Percentiles rank a stretch among this genome's conserved stretches.
Conservation (phyloP, 805 yeast species). For the Vanderwaltozyma tropicalis region DNA sequence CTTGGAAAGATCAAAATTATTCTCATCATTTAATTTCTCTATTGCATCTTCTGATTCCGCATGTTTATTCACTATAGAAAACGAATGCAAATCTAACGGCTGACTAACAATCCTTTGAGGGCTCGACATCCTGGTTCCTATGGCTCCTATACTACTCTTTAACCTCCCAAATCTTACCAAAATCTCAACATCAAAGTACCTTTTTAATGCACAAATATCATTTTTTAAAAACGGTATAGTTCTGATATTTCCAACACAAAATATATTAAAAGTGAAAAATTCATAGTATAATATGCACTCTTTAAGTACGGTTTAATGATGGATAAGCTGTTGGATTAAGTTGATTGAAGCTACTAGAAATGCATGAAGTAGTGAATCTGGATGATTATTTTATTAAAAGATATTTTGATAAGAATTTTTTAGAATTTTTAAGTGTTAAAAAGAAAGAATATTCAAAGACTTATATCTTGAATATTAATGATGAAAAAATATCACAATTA, state of each 20-base stretch:
- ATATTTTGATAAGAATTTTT: constrained; percentile 8
- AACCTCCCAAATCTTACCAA: too few relatives aligned
- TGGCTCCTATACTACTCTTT: too few relatives aligned
- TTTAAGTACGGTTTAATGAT: too few relatives aligned
- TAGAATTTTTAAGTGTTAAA: constrained; percentile 7
- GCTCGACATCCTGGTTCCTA: constrained; percentile 2
- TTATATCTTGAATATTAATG: constrained; percentile 2
- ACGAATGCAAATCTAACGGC: constrained; percentile 17
- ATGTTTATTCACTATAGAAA: constrained; percentile 19
- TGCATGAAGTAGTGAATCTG: constrained; percentile 1
- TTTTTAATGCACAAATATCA: too few relatives aligned
- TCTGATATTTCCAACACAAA: too few relatives aligned
- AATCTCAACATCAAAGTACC: too few relatives aligned
- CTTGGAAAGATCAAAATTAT: not conserved
- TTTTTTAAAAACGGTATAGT: too few relatives aligned
- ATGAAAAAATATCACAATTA: constrained; percentile 7
- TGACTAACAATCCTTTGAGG: constrained; percentile 11
- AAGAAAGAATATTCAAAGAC: constrained; percentile 1
- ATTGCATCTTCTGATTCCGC: not conserved
- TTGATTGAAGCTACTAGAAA: not conserved
- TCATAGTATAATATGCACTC: too few relatives aligned
- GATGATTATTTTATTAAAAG: constrained; percentile 8
- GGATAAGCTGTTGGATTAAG: too few relatives aligned
- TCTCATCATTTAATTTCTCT: not conserved
- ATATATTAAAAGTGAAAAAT: too few relatives aligned